Evolutionary conservation across 495 filamentous ascomycete species (phyloP).

Genomic region (Amniculicola lignicola): DNA sequence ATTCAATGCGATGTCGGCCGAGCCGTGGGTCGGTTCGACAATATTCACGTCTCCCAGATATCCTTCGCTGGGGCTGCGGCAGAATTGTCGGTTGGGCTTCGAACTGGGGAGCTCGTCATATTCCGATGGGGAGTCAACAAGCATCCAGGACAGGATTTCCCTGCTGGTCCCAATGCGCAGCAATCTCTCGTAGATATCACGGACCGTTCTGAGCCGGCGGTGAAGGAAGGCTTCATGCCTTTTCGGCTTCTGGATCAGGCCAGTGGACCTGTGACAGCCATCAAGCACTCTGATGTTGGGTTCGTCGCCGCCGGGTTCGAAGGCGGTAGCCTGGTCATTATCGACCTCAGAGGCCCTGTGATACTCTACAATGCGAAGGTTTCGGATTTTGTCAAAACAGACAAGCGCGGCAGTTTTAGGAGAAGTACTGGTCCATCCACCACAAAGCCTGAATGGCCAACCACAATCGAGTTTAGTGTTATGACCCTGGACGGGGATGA

Average conservation of each 20-base stretch:
- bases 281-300: slow-evolving; percentile 84
- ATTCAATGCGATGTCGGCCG: slow-evolving; percentile 82
- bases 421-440: slow-evolving; percentile 45
- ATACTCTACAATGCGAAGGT: slow-evolving; percentile 74
- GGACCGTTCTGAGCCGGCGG: slow-evolving; percentile 68
- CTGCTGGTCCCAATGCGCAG: slow-evolving; percentile 49
- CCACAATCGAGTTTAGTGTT: slow-evolving; percentile 81
- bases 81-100: slow-evolving; percentile 80
- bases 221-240: slow-evolving; percentile 81
- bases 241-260: slow-evolving; percentile 76
- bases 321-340: slow-evolving; percentile 69
- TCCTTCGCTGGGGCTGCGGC: slow-evolving; percentile 72
- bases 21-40: slow-evolving; percentile 76
- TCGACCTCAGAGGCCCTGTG: slow-evolving; percentile 83
- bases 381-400: slow-evolving; percentile 62
- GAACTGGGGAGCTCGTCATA: slow-evolving; percentile 75
- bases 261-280: slow-evolving; percentile 69
- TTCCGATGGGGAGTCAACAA: slow-evolving; percentile 84
- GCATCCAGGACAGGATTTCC: slow-evolving; percentile 53
- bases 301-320: slow-evolving; percentile 87
- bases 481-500: slow-evolving; percentile 88
- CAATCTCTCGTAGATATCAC: slow-evolving; percentile 68
- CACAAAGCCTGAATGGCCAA: slow-evolving; percentile 66
- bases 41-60: slow-evolving; percentile 70
- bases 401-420: slow-evolving; percentile 68